Percentiles rank a stretch among this genome's conserved stretches.
Evolutionary conservation across 495 filamentous ascomycete species (phyloP).

Genomic region (Corynascus novoguineensis): DNA sequence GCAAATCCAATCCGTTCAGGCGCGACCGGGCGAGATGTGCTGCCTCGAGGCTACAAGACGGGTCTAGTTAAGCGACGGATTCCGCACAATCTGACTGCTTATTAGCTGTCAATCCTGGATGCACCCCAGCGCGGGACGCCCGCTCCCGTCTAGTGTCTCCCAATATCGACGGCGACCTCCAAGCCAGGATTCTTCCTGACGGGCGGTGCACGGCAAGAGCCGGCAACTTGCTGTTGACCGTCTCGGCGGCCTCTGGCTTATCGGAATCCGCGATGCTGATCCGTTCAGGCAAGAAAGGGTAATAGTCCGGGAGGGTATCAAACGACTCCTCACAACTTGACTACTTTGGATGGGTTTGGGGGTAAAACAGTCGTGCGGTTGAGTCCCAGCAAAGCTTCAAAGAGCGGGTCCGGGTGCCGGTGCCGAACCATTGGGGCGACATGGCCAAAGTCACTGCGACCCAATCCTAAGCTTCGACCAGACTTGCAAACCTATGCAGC

Average conservation of each 20-base stretch:
- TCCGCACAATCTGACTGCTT: slow-evolving; percentile 1
- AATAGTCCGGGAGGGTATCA: not conserved
- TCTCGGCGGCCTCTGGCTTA: slow-evolving; percentile 11
- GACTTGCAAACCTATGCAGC: no score
- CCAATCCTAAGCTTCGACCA: slow-evolving; percentile 1
- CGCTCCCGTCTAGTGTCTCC: not conserved
- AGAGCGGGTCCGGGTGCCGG: slow-evolving; percentile 10
- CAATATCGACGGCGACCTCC: not conserved
- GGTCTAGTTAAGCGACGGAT: not conserved
- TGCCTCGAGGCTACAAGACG: slow-evolving; percentile 1
- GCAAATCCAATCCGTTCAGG: slow-evolving; percentile 2
- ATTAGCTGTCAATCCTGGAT: not conserved
- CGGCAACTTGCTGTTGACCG: not conserved
- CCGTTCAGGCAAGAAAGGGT: slow-evolving; percentile 18
- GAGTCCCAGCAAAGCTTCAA: not conserved
- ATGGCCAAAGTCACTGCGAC: slow-evolving; percentile 3
- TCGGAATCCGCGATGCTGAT: slow-evolving; percentile 18
- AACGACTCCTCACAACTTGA: not conserved
- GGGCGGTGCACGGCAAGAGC: slow-evolving; percentile 8
- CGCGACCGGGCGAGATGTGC: not conserved
- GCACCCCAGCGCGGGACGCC: slow-evolving; percentile 6
- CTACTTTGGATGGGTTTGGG: slow-evolving; percentile 15
- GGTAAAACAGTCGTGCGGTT: slow-evolving; percentile 26
- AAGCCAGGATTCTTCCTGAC: not conserved
- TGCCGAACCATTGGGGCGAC: slow-evolving; percentile 18